A percentile compares a stretch with the other conserved stretches of the same genome.
phyloP scores from a whole-genome alignment of 805 yeast genomes.

The Wickerhamiella musiphila region DNA sequence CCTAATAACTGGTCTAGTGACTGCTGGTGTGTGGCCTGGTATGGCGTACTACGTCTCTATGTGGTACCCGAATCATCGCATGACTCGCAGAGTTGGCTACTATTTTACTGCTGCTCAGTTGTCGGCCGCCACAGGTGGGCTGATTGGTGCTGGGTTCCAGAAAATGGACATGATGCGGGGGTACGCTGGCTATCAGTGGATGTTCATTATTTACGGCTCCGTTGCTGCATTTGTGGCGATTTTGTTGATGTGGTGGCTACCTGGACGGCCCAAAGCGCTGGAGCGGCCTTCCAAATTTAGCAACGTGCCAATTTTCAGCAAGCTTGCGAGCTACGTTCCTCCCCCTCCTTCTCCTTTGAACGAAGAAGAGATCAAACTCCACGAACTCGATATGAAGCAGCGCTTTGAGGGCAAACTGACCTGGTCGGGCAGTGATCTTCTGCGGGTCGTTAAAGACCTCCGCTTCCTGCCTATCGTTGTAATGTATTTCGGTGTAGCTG shows the following conservation, averaged over 20 bases:
- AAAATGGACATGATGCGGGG: conserved; percentile 60
- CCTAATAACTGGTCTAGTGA: conserved; percentile 55
- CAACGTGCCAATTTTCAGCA: conserved; percentile 5
- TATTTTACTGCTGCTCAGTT: conserved; percentile 84
- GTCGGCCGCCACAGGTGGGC: conserved; percentile 79
- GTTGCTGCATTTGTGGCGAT: conserved; percentile 50
- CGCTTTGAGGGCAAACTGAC: conserved; percentile 27
- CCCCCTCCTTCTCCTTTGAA: conserved; percentile 23
- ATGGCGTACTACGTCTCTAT: conserved; percentile 65
- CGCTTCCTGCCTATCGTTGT: conserved; percentile 66
- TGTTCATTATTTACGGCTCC: conserved; percentile 60
- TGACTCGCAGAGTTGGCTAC: conserved; percentile 67
- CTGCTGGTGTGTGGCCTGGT: conserved; percentile 88
- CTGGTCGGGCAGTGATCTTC: conserved; percentile 49
- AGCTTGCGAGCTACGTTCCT: background rate
- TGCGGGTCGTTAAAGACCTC: conserved; percentile 36
- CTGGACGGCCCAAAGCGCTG: conserved; percentile 44
- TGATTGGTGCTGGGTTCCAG: conserved; percentile 78
- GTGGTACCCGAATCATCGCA: conserved; percentile 71
- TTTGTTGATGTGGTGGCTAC: conserved; percentile 63
- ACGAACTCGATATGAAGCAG: conserved; percentile 39
- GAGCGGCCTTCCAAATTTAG: conserved; percentile 3
- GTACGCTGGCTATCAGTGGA: conserved; percentile 73
- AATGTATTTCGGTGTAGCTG: conserved; percentile 89
- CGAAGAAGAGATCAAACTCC: conserved; percentile 35